Base-by-base conservation (phyloP, 305 asterid genomes). In the Solanum aculeatissimum region DNA sequence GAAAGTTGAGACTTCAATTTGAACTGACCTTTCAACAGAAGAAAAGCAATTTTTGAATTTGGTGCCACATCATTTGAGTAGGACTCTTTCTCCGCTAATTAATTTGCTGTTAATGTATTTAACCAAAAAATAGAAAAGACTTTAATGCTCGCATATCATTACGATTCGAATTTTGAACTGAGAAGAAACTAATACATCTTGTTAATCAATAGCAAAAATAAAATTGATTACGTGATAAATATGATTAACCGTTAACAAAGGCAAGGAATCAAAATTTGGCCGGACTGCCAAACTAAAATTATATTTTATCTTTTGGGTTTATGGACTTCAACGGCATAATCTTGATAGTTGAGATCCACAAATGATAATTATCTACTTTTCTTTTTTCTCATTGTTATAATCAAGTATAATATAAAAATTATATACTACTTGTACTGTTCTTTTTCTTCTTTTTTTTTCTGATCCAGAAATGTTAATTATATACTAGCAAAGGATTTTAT, bases 11-110 rank as follows among this genome's bases (percentile, higher is more conserved):
- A 72, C 81, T 74, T 74, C 60, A 74, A 51, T 91, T 83, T 90
- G 89, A 88, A 87, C 86, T 47, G 90, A 91, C 90, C 81, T 84
- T 85, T 62, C 91, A 87, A 88, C 88, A 47, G 81, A 35, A 85
- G 74, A 54, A 77, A 16, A 81, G 77, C 42, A 32, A 85, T 71
- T 80, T 86, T 83, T 57, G 65, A 81, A 75, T 72, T 86, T 87
- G 89, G 87, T 81, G 90, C 83, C 53, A 71, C 85, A 70, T 87
- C 90, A 57, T 81, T 78, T 84, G 63, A 75, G 32, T 47, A 69
- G 19, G 87, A 87, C 87, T 53, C 14, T 51, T 81, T 38, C 77
- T 49, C 80, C 63, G 58, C 54, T 47, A 18, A 82, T 35, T 65
- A 19, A 43, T 35, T 55, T 29, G 32, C 51, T 81, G 21, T n/a